phyloP scores from a whole-genome alignment of 371 early-diverging fungal genomes.

The Mucor indicus region DNA sequence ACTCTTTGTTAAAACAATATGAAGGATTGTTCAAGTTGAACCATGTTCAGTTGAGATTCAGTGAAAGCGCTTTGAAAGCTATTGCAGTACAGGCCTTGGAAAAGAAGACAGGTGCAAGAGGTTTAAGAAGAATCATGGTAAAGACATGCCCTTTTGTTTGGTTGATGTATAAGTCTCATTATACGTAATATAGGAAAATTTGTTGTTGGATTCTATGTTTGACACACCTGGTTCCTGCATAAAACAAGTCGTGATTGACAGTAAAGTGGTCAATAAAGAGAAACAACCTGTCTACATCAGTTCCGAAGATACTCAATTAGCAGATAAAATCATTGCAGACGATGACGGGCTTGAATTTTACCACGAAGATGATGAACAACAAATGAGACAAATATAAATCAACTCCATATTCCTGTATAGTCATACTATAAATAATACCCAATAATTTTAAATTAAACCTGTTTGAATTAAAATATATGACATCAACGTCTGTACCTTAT shows the following conservation, averaged over 20 bases:
- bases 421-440: too few species aligned
- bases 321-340: conserved; percentile 26
- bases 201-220: conserved; percentile 77
- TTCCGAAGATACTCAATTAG: conserved; percentile 47
- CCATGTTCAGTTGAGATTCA: conserved; percentile 60
- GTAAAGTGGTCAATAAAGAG: conserved; percentile 57
- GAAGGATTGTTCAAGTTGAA: conserved; percentile 69
- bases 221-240: conserved; percentile 76
- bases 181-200: conserved; percentile 47
- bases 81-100: conserved; percentile 76
- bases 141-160: neutral
- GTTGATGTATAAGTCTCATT: neutral
- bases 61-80: conserved; percentile 55
- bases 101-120: conserved; percentile 88
- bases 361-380: too few species aligned
- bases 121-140: conserved; percentile 79
- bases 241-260: conserved; percentile 64
- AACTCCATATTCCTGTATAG: too few species aligned
- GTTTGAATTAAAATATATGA: too few species aligned
- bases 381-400: too few species aligned
- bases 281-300: conserved; percentile 65
- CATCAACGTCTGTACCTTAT: too few species aligned
- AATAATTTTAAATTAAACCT: too few species aligned
- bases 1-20: conserved; percentile 82
- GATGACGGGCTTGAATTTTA: too few species aligned